Percentiles rank a stretch among this genome's conserved stretches.
These are phyloP conservation scores for Cystobasidiaceae sp. DNA, from an alignment of 1,284 basidiomycete species.

Conservation along the genomic window DNA sequence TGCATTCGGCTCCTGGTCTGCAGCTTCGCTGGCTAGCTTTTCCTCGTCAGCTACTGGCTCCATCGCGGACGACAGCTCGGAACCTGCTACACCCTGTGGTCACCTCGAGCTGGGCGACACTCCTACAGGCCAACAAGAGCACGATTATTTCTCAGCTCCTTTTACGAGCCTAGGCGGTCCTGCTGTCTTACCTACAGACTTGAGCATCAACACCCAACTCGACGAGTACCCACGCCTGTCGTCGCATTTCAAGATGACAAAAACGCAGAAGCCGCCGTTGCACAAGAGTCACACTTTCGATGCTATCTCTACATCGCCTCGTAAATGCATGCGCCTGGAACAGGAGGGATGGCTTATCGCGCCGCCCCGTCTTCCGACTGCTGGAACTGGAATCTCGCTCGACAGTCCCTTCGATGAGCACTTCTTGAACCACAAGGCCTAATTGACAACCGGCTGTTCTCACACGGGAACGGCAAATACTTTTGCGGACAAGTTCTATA, in stretches of 20 bases:
- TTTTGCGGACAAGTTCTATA: too few relatives aligned
- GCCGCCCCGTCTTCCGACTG: not conserved
- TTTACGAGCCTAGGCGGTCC: too few relatives aligned
- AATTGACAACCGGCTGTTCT: too few relatives aligned
- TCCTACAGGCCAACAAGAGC: too few relatives aligned
- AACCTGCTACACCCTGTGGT: not conserved
- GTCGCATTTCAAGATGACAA: too few relatives aligned
- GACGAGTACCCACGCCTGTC: too few relatives aligned
- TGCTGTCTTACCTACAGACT: too few relatives aligned
- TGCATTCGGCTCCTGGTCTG: not conserved
- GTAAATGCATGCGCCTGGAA: conserved; percentile 7
- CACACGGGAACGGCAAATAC: too few relatives aligned
- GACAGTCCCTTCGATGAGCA: too few relatives aligned
- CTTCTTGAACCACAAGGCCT: too few relatives aligned
- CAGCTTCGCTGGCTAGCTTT: not conserved
- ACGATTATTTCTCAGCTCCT: not conserved
- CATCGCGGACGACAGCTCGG: not conserved
- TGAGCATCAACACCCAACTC: too few relatives aligned
- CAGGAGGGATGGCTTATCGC: not conserved
- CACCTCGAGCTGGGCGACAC: not conserved
- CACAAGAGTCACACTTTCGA: conserved; percentile 11
- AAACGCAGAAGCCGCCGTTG: conserved; percentile 4
- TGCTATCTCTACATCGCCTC: conserved; percentile 3
- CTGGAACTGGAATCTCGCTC: too few relatives aligned
- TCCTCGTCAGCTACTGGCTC: not conserved